These are phyloP conservation scores for Centaurea solstitialis DNA, from an alignment of 129 eudicot species.

Conservation along the genomic window DNA sequence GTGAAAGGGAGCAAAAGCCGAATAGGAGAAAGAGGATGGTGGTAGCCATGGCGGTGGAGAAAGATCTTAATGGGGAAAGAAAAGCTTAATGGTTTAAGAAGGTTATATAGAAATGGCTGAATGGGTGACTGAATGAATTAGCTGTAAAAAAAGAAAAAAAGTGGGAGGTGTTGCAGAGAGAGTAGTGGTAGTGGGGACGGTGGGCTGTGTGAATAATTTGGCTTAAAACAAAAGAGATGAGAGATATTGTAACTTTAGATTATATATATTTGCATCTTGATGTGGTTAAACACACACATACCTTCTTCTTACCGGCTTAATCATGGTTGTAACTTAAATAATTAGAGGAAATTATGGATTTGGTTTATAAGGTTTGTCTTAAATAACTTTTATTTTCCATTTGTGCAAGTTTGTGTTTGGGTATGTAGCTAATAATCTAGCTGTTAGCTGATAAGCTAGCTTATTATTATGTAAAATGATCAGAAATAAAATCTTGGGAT, in stretches of 20 bases:
- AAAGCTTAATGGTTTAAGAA: background rate
- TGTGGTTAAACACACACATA: constrained; percentile 34
- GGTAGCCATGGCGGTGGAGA: background rate
- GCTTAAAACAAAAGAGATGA: constrained; percentile 41
- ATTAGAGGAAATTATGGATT: too few relatives aligned
- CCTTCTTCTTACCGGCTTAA: constrained; percentile 42
- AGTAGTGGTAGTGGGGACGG: constrained; percentile 45
- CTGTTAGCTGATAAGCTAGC: too few relatives aligned
- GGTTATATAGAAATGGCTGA: constrained; percentile 12
- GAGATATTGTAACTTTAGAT: constrained; percentile 17
- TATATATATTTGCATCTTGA: constrained; percentile 3
- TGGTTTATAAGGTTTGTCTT: too few relatives aligned
- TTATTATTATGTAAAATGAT: too few relatives aligned
- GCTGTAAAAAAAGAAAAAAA: constrained; percentile 12
- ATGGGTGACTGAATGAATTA: constrained; percentile 5
- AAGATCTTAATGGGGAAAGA: background rate
- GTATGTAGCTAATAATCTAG: too few relatives aligned
- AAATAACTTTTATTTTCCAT: too few relatives aligned
- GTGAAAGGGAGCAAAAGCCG: constrained; percentile 24
- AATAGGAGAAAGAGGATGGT: constrained; percentile 22
- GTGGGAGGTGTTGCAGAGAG: constrained; percentile 21
- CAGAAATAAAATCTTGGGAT: too few relatives aligned
- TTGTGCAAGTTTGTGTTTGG: too few relatives aligned
- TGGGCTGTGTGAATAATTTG: constrained; percentile 46
- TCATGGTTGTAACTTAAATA: background rate